Evolutionary conservation across 2,329 filamentous ascomycete species (phyloP).

Genomic region (Cryphonectria nitschkei): DNA sequence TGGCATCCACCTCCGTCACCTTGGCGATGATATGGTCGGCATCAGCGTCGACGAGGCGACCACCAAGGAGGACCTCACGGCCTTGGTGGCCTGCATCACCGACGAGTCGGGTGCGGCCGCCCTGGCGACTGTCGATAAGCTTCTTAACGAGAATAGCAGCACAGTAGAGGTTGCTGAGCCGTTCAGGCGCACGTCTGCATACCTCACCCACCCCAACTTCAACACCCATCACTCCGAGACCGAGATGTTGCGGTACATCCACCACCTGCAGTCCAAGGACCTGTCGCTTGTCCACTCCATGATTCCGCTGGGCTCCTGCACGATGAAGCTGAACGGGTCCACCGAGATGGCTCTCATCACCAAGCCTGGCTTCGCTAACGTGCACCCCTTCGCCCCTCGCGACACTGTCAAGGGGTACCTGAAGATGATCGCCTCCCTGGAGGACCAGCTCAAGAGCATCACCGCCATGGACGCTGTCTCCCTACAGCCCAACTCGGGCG

Average conservation of each 20-base stretch:
- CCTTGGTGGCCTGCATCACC: conserved; percentile 30
- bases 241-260: conserved; percentile 89
- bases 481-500: conserved; percentile 92
- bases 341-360: conserved; percentile 90
- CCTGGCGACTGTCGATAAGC: conserved; percentile 43
- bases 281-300: conserved; percentile 93
- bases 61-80: conserved; percentile 35
- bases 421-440: conserved; percentile 72
- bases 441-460: conserved; percentile 75
- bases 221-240: conserved; percentile 95
- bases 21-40: conserved; percentile 64
- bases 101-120: conserved; percentile 29
- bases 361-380: conserved; percentile 72
- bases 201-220: conserved; percentile 89
- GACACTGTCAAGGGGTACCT: conserved; percentile 70
- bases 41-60: conserved; percentile 76
- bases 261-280: conserved; percentile 92
- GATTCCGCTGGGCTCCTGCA: conserved; percentile 96
- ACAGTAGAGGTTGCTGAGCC: conserved; percentile 51
- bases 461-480: conserved; percentile 91
- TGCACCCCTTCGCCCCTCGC: conserved; percentile 79
- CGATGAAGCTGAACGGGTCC: conserved; percentile 96
- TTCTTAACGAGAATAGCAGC: conserved; percentile 40
- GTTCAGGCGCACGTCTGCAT: conserved; percentile 73
- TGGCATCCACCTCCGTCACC: conserved; percentile 64